A percentile compares a stretch with the other conserved stretches of the same genome.
phyloP scores from a whole-genome alignment of 305 asterid genomes.

The Solanum hybrid region DNA sequence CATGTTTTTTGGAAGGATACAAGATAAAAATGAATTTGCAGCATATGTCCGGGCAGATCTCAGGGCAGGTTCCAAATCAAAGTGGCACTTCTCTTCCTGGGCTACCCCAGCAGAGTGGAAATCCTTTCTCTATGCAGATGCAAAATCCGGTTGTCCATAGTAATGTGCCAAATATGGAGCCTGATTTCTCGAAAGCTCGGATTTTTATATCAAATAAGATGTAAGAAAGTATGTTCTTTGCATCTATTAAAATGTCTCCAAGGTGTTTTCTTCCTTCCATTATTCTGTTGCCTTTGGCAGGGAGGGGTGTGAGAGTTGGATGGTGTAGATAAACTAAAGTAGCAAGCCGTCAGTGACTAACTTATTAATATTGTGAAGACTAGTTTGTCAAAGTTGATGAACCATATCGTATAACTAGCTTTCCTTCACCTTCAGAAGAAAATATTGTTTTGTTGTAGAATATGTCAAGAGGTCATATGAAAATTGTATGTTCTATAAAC shows the following conservation, averaged over 20 bases:
- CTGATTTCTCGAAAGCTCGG: slow-evolving; percentile 45
- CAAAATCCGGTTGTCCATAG: slow-evolving; percentile 44
- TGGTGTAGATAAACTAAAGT: not conserved
- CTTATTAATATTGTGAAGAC: not conserved
- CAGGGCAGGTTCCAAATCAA: slow-evolving; percentile 73
- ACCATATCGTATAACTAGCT: not conserved
- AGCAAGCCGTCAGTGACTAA: not conserved
- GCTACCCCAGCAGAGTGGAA: slow-evolving; percentile 57
- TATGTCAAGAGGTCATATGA: not conserved
- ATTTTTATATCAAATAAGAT: slow-evolving; percentile 49
- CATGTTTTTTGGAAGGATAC: slow-evolving; percentile 3
- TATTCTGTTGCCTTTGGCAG: not conserved
- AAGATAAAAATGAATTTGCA: slow-evolving; percentile 57
- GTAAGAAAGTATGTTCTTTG: slow-evolving; percentile 37
- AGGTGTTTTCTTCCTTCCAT: not conserved
- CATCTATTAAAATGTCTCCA: not conserved
- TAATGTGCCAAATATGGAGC: slow-evolving; percentile 31
- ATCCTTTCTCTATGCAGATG: slow-evolving; percentile 51
- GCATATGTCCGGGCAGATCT: slow-evolving; percentile 64
- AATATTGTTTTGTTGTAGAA: not conserved
- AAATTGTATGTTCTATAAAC: not conserved
- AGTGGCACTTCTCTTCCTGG: slow-evolving; percentile 48
- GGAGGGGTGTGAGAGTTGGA: not conserved
- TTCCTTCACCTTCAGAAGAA: not conserved
- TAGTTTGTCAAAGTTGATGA: not conserved